Evolutionary conservation across 176 grass and related monocot genomes (phyloP), one percentile per base, ranked within the genome.

Genomic region (Paspalum vaginatum): DNA sequence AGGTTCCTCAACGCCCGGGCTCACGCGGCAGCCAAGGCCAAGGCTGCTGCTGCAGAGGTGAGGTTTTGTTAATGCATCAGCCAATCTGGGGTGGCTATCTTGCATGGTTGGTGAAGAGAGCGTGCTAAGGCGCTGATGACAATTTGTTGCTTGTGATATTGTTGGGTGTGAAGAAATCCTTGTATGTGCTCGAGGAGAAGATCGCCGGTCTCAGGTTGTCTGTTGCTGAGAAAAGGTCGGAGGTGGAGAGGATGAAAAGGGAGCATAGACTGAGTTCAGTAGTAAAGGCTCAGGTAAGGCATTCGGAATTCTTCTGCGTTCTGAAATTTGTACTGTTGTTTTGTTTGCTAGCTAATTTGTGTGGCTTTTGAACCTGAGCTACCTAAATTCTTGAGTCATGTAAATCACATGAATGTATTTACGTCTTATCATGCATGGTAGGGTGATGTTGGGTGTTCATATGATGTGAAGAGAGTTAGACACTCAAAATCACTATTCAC

Each of bases 1-100:
- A 89, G 86, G 56, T 89, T 95, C 65, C 16, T 90, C 45, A 98
- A 98, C 76, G 84, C 88, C 21, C 73, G 86, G 38, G 75, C 90
- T 39, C 68, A 76, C 52, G 81, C 20, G 2, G 77, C 79, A 21
- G 70, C 45, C 37, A 90, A 61, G 25, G 84, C 92, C 77, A 85
- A 81, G 86, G 85, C 79, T 40, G 51, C 75, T 14, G 55, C 32
- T 40, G 87, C 93, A 5, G 50, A 88, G 90, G 96, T 99, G 78
- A 84, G 61, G 21, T 0, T 27, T 50, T 83, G n/a, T 85, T 21
- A 40, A 0, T 21, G 11, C 5, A 8, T 75, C 13, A 57, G 37
- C 49, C 21, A 42, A 42, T 37, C 32, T 9, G 20, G 42, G 42
- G 5, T 69, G 1, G 27, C 9, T 38, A 4, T 65, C 24, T 16